phyloP scores from a whole-genome alignment of 2,329 filamentous ascomycete genomes.

The Akanthomyces dipterigenus region DNA sequence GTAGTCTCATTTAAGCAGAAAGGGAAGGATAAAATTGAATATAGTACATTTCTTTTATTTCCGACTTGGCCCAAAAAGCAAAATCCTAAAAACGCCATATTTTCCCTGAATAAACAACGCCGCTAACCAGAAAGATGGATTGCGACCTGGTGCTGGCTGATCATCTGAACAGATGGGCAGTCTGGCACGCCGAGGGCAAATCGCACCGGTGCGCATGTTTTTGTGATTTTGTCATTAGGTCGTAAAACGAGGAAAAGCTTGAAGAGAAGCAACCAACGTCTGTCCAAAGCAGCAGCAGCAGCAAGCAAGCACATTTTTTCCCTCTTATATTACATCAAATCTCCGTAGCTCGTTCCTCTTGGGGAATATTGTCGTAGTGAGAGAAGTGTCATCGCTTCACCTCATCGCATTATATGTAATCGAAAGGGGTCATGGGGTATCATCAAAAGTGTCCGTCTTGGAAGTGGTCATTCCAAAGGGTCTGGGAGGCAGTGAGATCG shows the following conservation, averaged over 20 bases:
- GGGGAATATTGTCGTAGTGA: constrained; percentile 1
- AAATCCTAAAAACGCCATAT: constrained; percentile 5
- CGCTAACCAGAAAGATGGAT: not conserved
- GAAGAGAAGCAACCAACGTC: not conserved
- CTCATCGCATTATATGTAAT: constrained; percentile 7
- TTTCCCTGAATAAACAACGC: constrained; percentile 5
- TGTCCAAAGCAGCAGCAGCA: constrained; percentile 3
- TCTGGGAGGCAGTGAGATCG: constrained; percentile 19
- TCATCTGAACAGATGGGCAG: not conserved
- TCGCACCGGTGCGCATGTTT: not conserved
- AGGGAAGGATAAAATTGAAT: not conserved
- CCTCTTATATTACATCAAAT: constrained; percentile 9
- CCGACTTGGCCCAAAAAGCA: not conserved
- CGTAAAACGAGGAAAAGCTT: constrained; percentile 18
- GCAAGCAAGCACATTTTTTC: constrained; percentile 2
- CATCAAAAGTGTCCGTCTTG: constrained; percentile 26
- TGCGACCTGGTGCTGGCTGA: not conserved
- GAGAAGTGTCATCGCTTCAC: constrained; percentile 7
- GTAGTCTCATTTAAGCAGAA: not conserved
- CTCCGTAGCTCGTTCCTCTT: constrained; percentile 7
- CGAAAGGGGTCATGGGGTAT: constrained; percentile 16
- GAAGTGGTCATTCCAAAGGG: constrained; percentile 26
- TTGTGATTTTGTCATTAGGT: constrained; percentile 22
- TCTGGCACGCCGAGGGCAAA: not conserved
- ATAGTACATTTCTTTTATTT: constrained; percentile 5